Percentiles rank a stretch among this genome's conserved stretches.
Conservation (phyloP, 441 rosid species). For the Corymbia calophylla region DNA sequence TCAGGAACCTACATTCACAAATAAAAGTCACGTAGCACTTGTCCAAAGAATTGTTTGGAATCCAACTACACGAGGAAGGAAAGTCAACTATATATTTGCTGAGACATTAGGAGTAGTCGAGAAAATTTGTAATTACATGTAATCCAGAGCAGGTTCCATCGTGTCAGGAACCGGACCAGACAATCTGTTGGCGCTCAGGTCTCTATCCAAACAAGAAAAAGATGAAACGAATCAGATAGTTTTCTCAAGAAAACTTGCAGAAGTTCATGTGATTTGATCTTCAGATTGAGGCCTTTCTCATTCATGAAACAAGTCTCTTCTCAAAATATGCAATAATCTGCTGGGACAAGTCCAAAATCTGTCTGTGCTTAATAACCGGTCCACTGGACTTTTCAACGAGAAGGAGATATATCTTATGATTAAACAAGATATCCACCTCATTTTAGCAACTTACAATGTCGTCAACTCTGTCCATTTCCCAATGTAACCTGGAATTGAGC, state of each 20-base stretch:
- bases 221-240: not conserved
- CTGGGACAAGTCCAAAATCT: not conserved
- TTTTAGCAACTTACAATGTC: constrained; percentile 44
- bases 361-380: not conserved
- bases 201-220: constrained; percentile 25
- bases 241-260: not conserved
- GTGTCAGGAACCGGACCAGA: constrained; percentile 38
- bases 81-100: not conserved
- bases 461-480: constrained; percentile 25
- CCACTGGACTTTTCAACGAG: not conserved
- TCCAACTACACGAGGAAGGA: not conserved
- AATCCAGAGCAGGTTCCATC: constrained; percentile 15
- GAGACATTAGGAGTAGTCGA: not conserved
- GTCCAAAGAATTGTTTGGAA: not conserved
- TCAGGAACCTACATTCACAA: constrained; percentile 40
- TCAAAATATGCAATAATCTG: not conserved
- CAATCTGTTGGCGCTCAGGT: constrained; percentile 68
- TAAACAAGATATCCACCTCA: not conserved
- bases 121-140: constrained; percentile 30
- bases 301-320: not conserved
- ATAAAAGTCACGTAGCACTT: not conserved
- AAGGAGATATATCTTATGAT: not conserved
- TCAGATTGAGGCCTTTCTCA: not conserved
- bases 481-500: constrained; percentile 36
- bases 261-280: no score